Evolutionary conservation across 495 filamentous ascomycete species (phyloP), one percentile per base, ranked within the genome.

Genomic region (Trypethelium eluteriae): DNA sequence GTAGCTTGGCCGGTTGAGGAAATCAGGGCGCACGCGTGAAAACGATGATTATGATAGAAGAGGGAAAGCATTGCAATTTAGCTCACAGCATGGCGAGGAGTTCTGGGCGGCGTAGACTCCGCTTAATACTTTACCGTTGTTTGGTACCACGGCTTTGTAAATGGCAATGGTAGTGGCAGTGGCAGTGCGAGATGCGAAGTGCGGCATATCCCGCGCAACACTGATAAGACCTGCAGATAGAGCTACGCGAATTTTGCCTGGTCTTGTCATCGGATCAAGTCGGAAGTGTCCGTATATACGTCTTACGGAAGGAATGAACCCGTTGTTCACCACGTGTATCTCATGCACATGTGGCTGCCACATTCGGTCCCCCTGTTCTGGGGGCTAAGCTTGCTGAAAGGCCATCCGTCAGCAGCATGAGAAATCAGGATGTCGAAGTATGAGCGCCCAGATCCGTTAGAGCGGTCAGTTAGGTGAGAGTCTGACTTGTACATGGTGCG

Each of bases 301-400:
- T 44, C 7, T 7, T 7, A 44, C 6, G 41, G 7, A 7, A 14
- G 41, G 41, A 44, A 44, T 7, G 41, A 18, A 35, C 36, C 18
- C 18, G 25, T 59, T 36, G 32, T 18, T 36, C 14, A 36, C 53
- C 53, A 59, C 53, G 53, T 59, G 53, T 18, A 10, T 34, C 3
- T 18, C 53, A 59, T 18, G 49, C 53, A 59, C 18, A 36, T 36
- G 53, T 59, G 53, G 53, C 25, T 59, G 53, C 53, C 53, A 59
- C 53, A 59, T 18, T 36, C 14, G 7, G 32, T 36, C 11, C 36
- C 3, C 5, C 25, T 25, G 25, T 25, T 25, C 25, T 25, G 25
- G 25, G 25, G 25, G 25, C 25, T 25, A 25, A 36, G 53, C 53
- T 59, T n/a, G 14, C 36, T 59, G 53, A 7, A 35, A 9, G 53